Base-by-base conservation (phyloP, 495 filamentous ascomycete genomes). In the Bacidia gigantensis region DNA sequence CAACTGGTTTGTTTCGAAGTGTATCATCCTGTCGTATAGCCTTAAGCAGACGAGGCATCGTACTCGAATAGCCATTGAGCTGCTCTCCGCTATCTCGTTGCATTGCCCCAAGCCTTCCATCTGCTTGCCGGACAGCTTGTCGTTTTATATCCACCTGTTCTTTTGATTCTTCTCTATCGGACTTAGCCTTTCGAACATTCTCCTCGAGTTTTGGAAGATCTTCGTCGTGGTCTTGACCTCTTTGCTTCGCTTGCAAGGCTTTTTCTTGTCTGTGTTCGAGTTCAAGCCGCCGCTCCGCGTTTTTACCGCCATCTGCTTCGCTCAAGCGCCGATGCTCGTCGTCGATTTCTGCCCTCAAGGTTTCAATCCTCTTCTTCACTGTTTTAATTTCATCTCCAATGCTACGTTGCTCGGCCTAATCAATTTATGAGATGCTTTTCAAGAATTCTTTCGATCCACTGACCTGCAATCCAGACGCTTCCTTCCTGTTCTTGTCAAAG, bases 1-100 rank as follows among this genome's bases (percentile, higher is more conserved):
- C 92, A 29, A 96, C 71, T 44, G 93, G 92, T 41, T 74, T 83
- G 35, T 74, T 68, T 21, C 67, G 64, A 56, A 92, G 96, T 0
- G 79, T 65, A 1, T 50, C 57, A 49, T 95, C 87, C 40, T 73
- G 65, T 3, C 78, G 72, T 58, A 97, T 87, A 9, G 73, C 72
- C 26, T 62, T 70, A 2, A 94, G 60, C 11, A 96, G 76, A 1
- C 68, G 53, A 1, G 79, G 75, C 64, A 95, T 71, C 47, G 70
- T 75, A 0, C 63, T 50, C 35, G 79, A 75, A 57, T 84, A 95
- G 2, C 74, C 81, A 14, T 64, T 57, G 32, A 60, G 61, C 67
- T 69, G 62, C 54, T 71, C 52, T 40, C 73, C 72, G 64, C 74
- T 63, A 69, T 79, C 70, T 76, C 69, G 61, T 39, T 63, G 65